Percentiles rank a stretch among this genome's conserved stretches.
These are phyloP conservation scores for Xylaria digitata DNA, from an alignment of 2,329 filamentous ascomycete species.

Conservation along the genomic window DNA sequence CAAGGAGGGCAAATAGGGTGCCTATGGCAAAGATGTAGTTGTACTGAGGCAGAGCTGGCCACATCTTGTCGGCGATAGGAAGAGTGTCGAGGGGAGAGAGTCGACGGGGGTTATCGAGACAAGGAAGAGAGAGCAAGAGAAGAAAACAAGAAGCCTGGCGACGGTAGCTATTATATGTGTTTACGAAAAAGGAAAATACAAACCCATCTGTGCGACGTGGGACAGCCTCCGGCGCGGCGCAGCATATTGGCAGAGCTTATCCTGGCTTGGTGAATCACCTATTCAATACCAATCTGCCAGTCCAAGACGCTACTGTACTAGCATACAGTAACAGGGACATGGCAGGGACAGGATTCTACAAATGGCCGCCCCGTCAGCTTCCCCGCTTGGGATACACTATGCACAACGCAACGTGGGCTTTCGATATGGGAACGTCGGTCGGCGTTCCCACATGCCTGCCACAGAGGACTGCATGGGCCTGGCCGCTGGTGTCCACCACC, in stretches of 20 bases:
- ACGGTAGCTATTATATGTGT: constrained; percentile 30
- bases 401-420: constrained; percentile 24
- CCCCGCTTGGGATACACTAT: constrained; percentile 21
- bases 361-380: constrained; percentile 24
- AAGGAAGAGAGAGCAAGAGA: constrained; percentile 22
- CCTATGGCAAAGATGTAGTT: constrained; percentile 80
- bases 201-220: constrained; percentile 4
- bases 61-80: constrained; percentile 34
- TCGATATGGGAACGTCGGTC: constrained; percentile 10
- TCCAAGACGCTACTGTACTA: constrained; percentile 5
- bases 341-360: neutral
- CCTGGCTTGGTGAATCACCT: neutral
- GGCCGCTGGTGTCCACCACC: constrained; percentile 7
- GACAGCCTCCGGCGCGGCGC: constrained; percentile 3
- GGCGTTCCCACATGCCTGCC: constrained; percentile 7
- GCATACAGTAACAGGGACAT: neutral
- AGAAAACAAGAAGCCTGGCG: constrained; percentile 2
- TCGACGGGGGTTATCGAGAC: constrained; percentile 27
- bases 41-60: constrained; percentile 65
- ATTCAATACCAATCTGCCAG: neutral
- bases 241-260: constrained; percentile 11
- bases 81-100: constrained; percentile 16
- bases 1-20: constrained; percentile 79
- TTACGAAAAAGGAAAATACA: constrained; percentile 7
- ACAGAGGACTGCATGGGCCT: constrained; percentile 16